Evolutionary conservation across 2,329 filamentous ascomycete genomes (phyloP).

Genomic region (Pseudocercospora crystallina): DNA sequence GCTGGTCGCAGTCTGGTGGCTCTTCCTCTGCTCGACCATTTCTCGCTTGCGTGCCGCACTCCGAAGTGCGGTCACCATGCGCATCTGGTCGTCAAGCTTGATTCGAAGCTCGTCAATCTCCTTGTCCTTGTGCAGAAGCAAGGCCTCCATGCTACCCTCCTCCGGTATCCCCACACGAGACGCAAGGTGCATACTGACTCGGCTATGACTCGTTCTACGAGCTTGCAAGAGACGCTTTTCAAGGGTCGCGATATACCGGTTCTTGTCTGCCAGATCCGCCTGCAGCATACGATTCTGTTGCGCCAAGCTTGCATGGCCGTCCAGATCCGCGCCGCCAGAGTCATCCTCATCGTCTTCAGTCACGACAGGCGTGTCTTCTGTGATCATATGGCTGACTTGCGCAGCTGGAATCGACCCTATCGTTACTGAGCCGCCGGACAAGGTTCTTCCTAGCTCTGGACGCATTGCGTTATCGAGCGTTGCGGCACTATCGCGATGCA

Average conservation of each 20-base stretch:
- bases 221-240: constrained; percentile 92
- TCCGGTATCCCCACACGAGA: constrained; percentile 51
- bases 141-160: constrained; percentile 69
- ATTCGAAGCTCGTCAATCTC: constrained; percentile 91
- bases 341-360: constrained; percentile 49
- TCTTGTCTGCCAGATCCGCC: constrained; percentile 94
- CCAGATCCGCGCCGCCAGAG: constrained; percentile 67
- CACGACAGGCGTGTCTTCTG: constrained; percentile 34
- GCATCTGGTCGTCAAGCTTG: constrained; percentile 88
- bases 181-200: constrained; percentile 73
- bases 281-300: constrained; percentile 91
- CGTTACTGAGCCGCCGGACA: constrained; percentile 34
- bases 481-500: constrained; percentile 30
- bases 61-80: constrained; percentile 84
- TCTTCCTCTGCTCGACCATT: constrained; percentile 41
- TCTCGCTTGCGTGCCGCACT: constrained; percentile 84
- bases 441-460: constrained; percentile 25
- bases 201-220: constrained; percentile 81
- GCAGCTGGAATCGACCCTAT: constrained; percentile 32
- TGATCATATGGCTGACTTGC: constrained; percentile 30
- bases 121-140: constrained; percentile 83
- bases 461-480: constrained; percentile 36
- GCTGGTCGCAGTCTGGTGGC: constrained; percentile 23
- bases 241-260: constrained; percentile 89
- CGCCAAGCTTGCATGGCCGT: constrained; percentile 77